Evolutionary conservation across 805 yeast genomes (phyloP).

Genomic region (Zygosaccharomyces rouxii): DNA sequence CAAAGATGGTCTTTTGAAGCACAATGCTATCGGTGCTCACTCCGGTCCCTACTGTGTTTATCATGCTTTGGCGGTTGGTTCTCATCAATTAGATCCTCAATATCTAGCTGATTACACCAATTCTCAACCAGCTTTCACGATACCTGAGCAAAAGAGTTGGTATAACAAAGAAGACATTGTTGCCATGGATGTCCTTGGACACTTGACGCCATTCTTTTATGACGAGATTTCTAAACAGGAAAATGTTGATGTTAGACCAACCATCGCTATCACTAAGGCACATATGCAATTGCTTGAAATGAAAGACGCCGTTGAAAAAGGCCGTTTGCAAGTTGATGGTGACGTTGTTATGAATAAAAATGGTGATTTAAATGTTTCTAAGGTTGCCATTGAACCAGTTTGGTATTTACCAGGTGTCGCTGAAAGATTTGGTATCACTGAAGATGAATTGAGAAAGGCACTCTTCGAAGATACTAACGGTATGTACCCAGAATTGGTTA

Average conservation of each 20-base stretch:
- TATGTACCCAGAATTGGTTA: slow-evolving; percentile 63
- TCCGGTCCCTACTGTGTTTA: slow-evolving; percentile 60
- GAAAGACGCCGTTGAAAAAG: slow-evolving; percentile 50
- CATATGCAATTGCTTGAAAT: slow-evolving; percentile 57
- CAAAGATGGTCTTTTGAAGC: slow-evolving; percentile 46
- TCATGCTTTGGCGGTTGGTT: slow-evolving; percentile 62
- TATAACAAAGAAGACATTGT: slow-evolving; percentile 52
- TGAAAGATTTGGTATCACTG: slow-evolving; percentile 54
- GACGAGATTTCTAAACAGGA: slow-evolving; percentile 41
- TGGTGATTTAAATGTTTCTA: slow-evolving; percentile 60
- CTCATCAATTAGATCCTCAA: slow-evolving; percentile 48
- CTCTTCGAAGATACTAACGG: slow-evolving; percentile 68
- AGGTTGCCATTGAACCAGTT: slow-evolving; percentile 66
- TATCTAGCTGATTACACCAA: slow-evolving; percentile 59
- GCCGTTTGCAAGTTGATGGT: slow-evolving; percentile 56
- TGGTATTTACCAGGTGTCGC: slow-evolving; percentile 72
- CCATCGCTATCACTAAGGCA: slow-evolving; percentile 64
- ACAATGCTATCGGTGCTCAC: slow-evolving; percentile 63
- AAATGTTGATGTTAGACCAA: slow-evolving; percentile 56
- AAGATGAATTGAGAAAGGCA: slow-evolving; percentile 52
- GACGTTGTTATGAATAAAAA: slow-evolving; percentile 51
- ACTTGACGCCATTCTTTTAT: slow-evolving; percentile 57
- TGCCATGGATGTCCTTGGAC: slow-evolving; percentile 65
- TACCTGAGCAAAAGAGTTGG: slow-evolving; percentile 57
- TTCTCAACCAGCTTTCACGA: slow-evolving; percentile 56